Evolutionary conservation across 345 rosid genomes (phyloP).

Genomic region (Euphorbia lathyris): DNA sequence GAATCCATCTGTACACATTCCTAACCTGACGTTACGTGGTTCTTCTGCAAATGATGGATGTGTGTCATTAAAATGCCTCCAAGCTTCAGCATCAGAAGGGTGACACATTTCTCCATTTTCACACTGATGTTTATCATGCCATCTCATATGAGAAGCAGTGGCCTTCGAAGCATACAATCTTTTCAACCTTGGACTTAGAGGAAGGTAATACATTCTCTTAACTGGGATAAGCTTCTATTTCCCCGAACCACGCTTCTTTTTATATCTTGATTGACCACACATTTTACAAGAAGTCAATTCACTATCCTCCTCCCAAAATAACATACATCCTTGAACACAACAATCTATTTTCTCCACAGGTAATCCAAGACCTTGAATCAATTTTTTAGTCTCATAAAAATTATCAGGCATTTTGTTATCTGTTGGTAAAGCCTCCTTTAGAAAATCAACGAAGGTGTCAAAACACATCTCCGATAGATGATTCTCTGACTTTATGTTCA

Average conservation of each 20-base stretch:
- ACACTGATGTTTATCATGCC: background rate
- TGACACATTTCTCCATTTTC: background rate
- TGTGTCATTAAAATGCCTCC: slow-evolving; percentile 6
- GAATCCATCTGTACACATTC: slow-evolving; percentile 1
- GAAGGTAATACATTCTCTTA: background rate
- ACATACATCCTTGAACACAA: background rate
- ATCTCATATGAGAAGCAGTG: slow-evolving; percentile 1
- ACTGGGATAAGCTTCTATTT: background rate
- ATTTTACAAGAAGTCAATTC: background rate
- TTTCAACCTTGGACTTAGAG: background rate
- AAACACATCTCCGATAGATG: background rate
- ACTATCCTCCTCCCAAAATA: background rate
- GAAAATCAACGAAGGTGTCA: background rate
- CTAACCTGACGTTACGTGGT: background rate
- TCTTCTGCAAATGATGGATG: slow-evolving; percentile 2
- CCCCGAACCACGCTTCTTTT: background rate
- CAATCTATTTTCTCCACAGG: background rate
- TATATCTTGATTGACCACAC: background rate
- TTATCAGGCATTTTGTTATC: too few relatives aligned
- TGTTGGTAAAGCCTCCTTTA: background rate
- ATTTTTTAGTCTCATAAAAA: too few relatives aligned
- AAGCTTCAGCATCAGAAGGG: background rate
- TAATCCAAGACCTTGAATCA: background rate
- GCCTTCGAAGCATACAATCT: background rate
- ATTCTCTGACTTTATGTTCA: too few relatives aligned